These are phyloP conservation scores for Trapa incisa DNA, from an alignment of 345 rosid genomes.

Conservation along the genomic window DNA sequence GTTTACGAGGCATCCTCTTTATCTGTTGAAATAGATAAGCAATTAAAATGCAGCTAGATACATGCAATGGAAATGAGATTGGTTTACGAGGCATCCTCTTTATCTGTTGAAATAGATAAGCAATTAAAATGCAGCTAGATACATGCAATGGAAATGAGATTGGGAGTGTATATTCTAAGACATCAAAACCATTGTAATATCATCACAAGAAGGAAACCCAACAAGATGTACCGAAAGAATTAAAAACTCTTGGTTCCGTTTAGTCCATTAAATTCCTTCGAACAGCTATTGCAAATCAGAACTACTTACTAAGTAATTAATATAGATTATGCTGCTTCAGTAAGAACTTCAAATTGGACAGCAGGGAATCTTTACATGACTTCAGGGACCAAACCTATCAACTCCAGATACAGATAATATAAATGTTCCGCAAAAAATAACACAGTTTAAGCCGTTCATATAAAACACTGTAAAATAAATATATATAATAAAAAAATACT, in stretches of 20 bases:
- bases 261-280: too few species aligned
- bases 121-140: background rate
- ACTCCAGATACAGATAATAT: too few species aligned
- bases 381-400: too few species aligned
- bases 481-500: too few species aligned
- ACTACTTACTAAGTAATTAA: too few species aligned
- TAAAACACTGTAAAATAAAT: too few species aligned
- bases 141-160: background rate
- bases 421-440: too few species aligned
- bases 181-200: background rate
- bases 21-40: background rate
- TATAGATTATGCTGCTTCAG: too few species aligned
- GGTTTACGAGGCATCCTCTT: conserved; percentile 7
- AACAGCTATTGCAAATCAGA: too few species aligned
- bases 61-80: background rate
- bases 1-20: conserved; percentile 34
- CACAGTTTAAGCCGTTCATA: too few species aligned
- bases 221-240: background rate
- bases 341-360: too few species aligned
- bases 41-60: background rate
- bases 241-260: background rate
- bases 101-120: background rate
- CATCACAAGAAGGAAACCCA: background rate
- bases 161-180: background rate
- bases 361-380: too few species aligned